Base-by-base conservation (phyloP, 2,329 filamentous ascomycete genomes). In the Metarhizium robertsii region DNA sequence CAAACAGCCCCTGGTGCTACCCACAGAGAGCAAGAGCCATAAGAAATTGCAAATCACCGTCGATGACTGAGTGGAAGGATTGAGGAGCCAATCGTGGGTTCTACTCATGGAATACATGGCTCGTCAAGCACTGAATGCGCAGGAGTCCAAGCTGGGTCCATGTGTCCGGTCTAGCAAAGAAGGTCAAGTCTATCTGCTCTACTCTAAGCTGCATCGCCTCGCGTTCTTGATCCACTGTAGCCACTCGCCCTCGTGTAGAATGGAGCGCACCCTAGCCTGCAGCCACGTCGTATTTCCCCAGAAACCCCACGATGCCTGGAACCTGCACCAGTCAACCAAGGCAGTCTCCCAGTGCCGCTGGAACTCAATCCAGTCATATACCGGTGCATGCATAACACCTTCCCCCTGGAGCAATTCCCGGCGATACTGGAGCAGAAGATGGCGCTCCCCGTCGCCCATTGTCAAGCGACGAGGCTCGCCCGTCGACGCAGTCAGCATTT, bases 291-390 rank as follows among this genome's bases (percentile, higher is more conserved):
- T 80, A 42, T 83, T 83, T 0, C 80, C 80, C 80, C 80, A 83
- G 57, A 82, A 83, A 0, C 80, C 80, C 80, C 80, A 83, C 0
- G 78, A 80, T 0, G 79, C 79, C 65, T 83, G 79, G 53, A 83
- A 83, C 6, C 80, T 66, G 57, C 84, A 75, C 85, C 85, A 88
- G 62, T 88, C 85, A 0, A 87, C 83, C 3, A 87, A 65, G 0
- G 85, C 84, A 3, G 77, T 78, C 65, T 88, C 83, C 83, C 84
- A 87, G 60, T 88, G 84, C 20, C 76, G 67, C 5, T 76, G 64
- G 16, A 87, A 79, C 0, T 69, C 62, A 0, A 75, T 69, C 79
- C 81, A 85, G 0, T 73, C 68, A 54, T 87, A 87, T 1, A 65
- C 60, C 0, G 61, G 52, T 0, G 36, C 16, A 0, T 55, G 47